Percentiles rank a stretch among this genome's conserved stretches.
Evolutionary conservation across 1,284 basidiomycete genomes (phyloP).

Genomic region (Malassezia arunalokei): DNA sequence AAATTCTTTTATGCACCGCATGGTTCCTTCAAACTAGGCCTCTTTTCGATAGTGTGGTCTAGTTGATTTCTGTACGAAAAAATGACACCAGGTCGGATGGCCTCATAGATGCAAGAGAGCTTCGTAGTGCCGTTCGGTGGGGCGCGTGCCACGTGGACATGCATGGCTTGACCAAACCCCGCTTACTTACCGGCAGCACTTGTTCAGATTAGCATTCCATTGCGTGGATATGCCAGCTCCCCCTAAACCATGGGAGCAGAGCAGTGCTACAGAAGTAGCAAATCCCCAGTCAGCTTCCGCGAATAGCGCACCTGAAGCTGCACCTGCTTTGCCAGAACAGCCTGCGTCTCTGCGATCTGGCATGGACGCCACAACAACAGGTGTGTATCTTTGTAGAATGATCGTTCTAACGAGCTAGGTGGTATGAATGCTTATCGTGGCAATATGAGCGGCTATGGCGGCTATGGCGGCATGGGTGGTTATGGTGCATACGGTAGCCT

Average conservation of each 20-base stretch:
- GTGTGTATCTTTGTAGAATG: neutral
- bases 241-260: constrained; percentile 44
- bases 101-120: neutral
- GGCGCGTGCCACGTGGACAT: too few species aligned
- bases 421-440: too few species aligned
- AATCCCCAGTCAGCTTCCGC: constrained; percentile 13
- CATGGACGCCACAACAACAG: constrained; percentile 1
- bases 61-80: neutral
- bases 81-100: neutral
- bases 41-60: neutral
- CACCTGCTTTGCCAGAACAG: constrained; percentile 36
- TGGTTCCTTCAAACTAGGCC: too few species aligned
- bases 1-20: constrained; percentile 6
- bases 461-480: neutral
- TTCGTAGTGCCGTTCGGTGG: too few species aligned
- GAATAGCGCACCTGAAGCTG: constrained; percentile 15
- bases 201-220: neutral
- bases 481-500: neutral
- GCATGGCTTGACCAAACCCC: neutral
- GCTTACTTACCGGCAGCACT: neutral
- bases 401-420: too few species aligned
- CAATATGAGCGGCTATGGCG: neutral
- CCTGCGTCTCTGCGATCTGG: constrained; percentile 24
- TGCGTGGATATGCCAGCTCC: constrained; percentile 31
- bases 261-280: constrained; percentile 21